phyloP scores from a whole-genome alignment of 1,284 basidiomycete species.

The Ustilago sp. region DNA sequence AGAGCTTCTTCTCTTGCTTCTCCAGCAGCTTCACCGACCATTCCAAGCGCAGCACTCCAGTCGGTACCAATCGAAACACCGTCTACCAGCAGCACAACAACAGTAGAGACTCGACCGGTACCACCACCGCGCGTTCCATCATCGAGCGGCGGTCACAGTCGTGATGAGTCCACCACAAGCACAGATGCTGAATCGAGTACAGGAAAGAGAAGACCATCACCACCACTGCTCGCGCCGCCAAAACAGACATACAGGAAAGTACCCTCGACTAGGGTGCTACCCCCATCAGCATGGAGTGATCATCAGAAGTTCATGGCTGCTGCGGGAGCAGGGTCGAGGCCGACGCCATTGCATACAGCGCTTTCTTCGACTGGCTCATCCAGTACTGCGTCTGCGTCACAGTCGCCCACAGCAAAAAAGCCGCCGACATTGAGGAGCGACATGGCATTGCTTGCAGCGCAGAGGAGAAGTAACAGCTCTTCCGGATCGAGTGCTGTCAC shows the following conservation, averaged over 20 bases:
- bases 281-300: slow-evolving; percentile 44
- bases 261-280: slow-evolving; percentile 28
- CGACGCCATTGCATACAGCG: background rate
- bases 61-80: background rate
- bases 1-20: slow-evolving; percentile 39
- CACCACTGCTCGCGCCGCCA: slow-evolving; percentile 39
- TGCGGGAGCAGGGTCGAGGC: slow-evolving; percentile 1
- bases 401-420: background rate
- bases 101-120: slow-evolving; percentile 3
- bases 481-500: slow-evolving; percentile 23
- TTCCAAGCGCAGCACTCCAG: slow-evolving; percentile 3
- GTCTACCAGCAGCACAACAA: background rate
- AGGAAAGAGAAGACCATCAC: slow-evolving; percentile 31
- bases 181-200: slow-evolving; percentile 17
- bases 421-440: slow-evolving; percentile 18
- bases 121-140: slow-evolving; percentile 18
- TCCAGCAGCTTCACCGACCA: slow-evolving; percentile 10
- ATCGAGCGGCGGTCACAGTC: slow-evolving; percentile 18
- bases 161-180: slow-evolving; percentile 8
- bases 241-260: slow-evolving; percentile 39
- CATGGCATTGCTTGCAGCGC: slow-evolving; percentile 28
- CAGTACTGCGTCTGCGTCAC: slow-evolving; percentile 1
- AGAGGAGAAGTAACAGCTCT: slow-evolving; percentile 24
- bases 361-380: slow-evolving; percentile 4
- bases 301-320: slow-evolving; percentile 50